Conservation (phyloP, 257 asterid species). For the Scutellaria barbata region DNA sequence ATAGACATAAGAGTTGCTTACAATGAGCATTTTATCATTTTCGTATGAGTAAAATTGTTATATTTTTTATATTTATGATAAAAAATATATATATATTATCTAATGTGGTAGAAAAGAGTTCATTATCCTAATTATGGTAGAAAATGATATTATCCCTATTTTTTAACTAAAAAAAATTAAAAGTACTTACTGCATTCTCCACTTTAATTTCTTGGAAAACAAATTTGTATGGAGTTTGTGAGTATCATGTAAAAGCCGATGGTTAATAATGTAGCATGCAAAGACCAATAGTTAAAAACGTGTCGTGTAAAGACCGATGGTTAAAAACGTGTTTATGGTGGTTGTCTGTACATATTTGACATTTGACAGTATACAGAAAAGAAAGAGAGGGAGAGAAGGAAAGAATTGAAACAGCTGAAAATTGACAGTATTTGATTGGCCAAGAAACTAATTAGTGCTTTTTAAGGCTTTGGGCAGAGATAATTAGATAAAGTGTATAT, state of each 20-base stretch:
- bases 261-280: not conserved
- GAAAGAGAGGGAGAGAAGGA: not conserved
- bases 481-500: not conserved
- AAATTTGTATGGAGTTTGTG: too few species aligned
- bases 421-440: not conserved
- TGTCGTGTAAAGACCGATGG: constrained; percentile 22
- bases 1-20: too few species aligned
- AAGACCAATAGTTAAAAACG: not conserved
- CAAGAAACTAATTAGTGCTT: not conserved
- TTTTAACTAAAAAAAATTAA: too few species aligned
- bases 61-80: too few species aligned
- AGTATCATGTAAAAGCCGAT: not conserved
- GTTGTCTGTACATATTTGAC: constrained; percentile 30
- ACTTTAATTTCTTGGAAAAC: not conserved
- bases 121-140: too few species aligned
- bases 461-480: constrained; percentile 13
- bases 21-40: too few species aligned
- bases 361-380: not conserved
- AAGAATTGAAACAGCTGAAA: not conserved
- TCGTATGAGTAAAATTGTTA: too few species aligned
- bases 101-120: too few species aligned
- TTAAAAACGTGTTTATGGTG: constrained; percentile 19
- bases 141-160: too few species aligned
- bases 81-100: too few species aligned
- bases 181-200: too few species aligned